phyloP scores from a whole-genome alignment of 2,329 filamentous ascomycete species.

The Colletotrichum destructivum region DNA sequence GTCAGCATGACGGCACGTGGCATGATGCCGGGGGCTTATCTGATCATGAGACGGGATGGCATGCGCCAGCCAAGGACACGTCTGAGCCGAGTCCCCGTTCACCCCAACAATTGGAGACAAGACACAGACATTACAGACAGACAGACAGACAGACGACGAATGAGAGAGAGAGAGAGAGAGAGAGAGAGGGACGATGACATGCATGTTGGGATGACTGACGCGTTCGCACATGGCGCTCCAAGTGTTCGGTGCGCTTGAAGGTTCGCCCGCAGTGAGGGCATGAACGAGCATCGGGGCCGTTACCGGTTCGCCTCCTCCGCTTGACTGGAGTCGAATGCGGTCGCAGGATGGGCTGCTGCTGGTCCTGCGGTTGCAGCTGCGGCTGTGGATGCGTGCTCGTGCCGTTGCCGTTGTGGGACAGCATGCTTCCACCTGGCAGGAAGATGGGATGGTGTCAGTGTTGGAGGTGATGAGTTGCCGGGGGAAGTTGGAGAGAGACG shows the following conservation, averaged over 20 bases:
- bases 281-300: constrained; percentile 44
- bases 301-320: constrained; percentile 44
- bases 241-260: constrained; percentile 63
- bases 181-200: not conserved
- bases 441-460: not conserved
- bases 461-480: constrained; percentile 31
- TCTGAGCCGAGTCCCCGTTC: not conserved
- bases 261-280: constrained; percentile 60
- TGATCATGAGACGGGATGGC: constrained; percentile 11
- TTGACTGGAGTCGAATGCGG: constrained; percentile 41
- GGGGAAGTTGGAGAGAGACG: constrained; percentile 37
- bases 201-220: constrained; percentile 52
- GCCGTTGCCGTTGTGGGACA: constrained; percentile 33
- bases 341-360: constrained; percentile 31
- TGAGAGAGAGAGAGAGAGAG: no score
- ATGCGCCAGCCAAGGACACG: not conserved
- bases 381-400: constrained; percentile 23
- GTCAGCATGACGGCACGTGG: constrained; percentile 30
- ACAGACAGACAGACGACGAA: no score
- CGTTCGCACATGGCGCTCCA: constrained; percentile 62
- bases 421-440: constrained; percentile 22
- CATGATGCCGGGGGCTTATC: not conserved
- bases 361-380: constrained; percentile 33
- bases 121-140: no score
- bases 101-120: constrained; percentile 20